Evolutionary conservation across 2,329 filamentous ascomycete species (phyloP).

Genomic region (Calonectria ilicicola): DNA sequence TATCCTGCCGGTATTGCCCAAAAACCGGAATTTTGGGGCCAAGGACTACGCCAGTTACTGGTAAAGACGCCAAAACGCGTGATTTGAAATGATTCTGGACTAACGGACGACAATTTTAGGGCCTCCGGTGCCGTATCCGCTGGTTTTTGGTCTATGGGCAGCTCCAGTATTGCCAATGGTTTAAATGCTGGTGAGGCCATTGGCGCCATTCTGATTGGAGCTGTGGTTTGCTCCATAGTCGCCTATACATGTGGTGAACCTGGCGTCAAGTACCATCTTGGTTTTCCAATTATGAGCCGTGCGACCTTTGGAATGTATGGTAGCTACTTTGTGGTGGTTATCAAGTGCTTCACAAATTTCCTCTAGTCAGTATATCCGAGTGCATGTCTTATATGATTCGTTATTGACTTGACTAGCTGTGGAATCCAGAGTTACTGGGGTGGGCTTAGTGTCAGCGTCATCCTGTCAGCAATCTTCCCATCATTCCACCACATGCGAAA

Average conservation of each 20-base stretch:
- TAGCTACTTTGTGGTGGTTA: background rate
- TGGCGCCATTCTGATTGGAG: background rate
- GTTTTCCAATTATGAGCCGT: background rate
- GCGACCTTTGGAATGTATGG: background rate
- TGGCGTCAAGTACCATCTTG: background rate
- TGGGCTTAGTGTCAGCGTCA: background rate
- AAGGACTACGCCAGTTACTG: slow-evolving; percentile 3
- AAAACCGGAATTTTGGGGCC: background rate
- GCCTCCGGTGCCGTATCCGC: background rate
- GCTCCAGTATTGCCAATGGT: slow-evolving; percentile 1
- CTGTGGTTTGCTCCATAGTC: background rate
- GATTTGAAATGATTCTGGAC: too few species aligned
- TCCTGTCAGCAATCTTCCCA: background rate
- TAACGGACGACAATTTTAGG: background rate
- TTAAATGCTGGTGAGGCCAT: background rate
- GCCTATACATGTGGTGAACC: background rate
- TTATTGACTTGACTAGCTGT: background rate
- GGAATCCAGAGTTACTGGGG: background rate
- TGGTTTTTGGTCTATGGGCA: background rate
- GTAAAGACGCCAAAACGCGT: background rate
- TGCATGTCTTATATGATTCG: background rate
- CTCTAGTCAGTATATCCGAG: background rate
- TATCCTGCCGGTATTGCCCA: background rate
- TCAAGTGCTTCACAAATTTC: background rate
- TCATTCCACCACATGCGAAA: background rate